These are phyloP conservation scores for Rhizopogon sp. DNA, from an alignment of 768 basidiomycete genomes.

Conservation along the genomic window DNA sequence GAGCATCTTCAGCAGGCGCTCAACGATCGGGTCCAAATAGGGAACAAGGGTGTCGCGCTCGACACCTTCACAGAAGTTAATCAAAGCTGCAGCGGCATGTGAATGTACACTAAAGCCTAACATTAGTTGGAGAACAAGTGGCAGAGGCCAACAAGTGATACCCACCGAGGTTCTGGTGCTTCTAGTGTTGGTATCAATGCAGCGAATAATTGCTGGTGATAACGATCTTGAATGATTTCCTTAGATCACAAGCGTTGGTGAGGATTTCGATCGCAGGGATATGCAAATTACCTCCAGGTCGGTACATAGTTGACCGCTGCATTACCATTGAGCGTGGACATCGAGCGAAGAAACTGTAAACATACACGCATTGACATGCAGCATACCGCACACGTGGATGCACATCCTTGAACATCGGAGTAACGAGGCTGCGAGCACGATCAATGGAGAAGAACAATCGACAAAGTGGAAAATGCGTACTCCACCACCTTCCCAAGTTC, in stretches of 20 bases:
- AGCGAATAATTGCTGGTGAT: conserved; percentile 62
- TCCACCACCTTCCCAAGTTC: conserved; percentile 79
- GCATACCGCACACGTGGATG: conserved; percentile 74
- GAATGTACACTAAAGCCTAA: conserved; percentile 61
- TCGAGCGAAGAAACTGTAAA: conserved; percentile 5
- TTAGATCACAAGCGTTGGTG: conserved; percentile 18
- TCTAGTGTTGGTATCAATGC: conserved; percentile 70
- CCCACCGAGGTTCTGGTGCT: conserved; percentile 68
- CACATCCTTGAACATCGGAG: conserved; percentile 71
- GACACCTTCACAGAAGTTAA: conserved; percentile 90
- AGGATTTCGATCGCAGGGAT: background rate
- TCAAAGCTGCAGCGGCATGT: conserved; percentile 82
- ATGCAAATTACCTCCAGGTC: conserved; percentile 64
- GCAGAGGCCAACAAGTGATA: background rate
- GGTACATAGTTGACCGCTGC: conserved; percentile 82
- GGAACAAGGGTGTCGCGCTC: conserved; percentile 67
- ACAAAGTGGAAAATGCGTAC: conserved; percentile 38
- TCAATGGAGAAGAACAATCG: background rate
- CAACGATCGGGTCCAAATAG: conserved; percentile 77
- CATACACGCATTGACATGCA: conserved; percentile 83
- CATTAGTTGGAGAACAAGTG: conserved; percentile 1
- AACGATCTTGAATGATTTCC: conserved; percentile 73
- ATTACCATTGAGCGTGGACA: conserved; percentile 2
- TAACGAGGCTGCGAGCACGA: conserved; percentile 49
- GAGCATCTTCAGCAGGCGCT: conserved; percentile 52